Evolutionary conservation across 2,329 filamentous ascomycete genomes (phyloP).

Genomic region (Fusarium sp.): DNA sequence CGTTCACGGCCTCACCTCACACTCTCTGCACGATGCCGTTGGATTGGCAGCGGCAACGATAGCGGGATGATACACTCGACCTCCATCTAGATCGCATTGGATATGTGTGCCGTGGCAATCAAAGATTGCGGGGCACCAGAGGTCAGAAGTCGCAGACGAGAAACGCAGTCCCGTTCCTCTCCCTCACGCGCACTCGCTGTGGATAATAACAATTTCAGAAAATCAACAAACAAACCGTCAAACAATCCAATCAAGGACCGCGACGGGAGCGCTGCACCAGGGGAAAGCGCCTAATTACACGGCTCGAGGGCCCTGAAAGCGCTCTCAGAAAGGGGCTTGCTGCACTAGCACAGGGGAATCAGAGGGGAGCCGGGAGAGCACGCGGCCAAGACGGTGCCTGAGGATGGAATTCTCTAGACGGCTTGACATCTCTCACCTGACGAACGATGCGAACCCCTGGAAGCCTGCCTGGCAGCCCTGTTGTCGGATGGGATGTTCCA

Average conservation of each 20-base stretch:
- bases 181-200: constrained; percentile 27
- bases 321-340: constrained; percentile 38
- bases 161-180: constrained; percentile 37
- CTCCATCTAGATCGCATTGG: constrained; percentile 17
- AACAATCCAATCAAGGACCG: constrained; percentile 38
- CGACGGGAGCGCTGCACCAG: constrained; percentile 22
- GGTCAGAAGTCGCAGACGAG: constrained; percentile 34
- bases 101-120: constrained; percentile 31
- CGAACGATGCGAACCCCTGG: constrained; percentile 32
- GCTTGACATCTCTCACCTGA: constrained; percentile 41
- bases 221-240: constrained; percentile 42
- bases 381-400: constrained; percentile 38
- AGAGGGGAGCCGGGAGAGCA: constrained; percentile 22
- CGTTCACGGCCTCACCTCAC: background rate
- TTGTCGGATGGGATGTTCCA: constrained; percentile 38
- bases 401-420: constrained; percentile 25
- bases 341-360: constrained; percentile 41
- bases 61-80: constrained; percentile 22
- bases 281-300: constrained; percentile 40
- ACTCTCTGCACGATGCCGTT: background rate
- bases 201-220: constrained; percentile 45
- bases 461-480: constrained; percentile 27
- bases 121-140: constrained; percentile 32
- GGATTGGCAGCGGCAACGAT: constrained; percentile 7
- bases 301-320: constrained; percentile 25